Evolutionary conservation across 176 grass and related monocot species (phyloP).

Genomic region (Themeda triandra): DNA sequence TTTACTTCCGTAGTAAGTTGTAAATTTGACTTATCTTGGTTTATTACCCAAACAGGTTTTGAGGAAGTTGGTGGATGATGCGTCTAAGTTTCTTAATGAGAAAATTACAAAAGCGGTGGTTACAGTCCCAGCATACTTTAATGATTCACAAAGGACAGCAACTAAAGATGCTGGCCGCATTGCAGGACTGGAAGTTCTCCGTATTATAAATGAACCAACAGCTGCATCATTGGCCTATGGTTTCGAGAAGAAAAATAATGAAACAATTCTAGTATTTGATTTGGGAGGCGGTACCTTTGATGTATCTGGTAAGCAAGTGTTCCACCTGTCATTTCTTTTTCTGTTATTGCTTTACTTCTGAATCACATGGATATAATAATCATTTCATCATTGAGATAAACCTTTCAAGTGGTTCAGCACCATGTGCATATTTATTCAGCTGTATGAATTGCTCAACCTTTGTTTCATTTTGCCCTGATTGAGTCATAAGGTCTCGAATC

Average conservation of each 20-base stretch:
- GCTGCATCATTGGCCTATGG: constrained; percentile 97
- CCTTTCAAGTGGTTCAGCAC: background rate
- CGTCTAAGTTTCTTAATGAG: constrained; percentile 96
- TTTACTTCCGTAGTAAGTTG: background rate
- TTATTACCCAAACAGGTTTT: constrained; percentile 58
- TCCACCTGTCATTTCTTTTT: background rate
- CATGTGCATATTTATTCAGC: background rate
- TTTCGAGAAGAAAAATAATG: constrained; percentile 98
- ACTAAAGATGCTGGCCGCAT: constrained; percentile 99
- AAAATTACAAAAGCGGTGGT: constrained; percentile 99
- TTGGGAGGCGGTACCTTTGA: constrained; percentile 98
- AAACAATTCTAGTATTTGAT: constrained; percentile 97
- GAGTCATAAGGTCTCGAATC: background rate
- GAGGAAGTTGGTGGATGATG: constrained; percentile 94
- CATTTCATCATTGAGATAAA: background rate
- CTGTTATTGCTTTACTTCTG: background rate
- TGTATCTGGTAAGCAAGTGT: constrained; percentile 72
- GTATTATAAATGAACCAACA: constrained; percentile 99
- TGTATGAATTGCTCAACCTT: background rate
- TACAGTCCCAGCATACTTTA: constrained; percentile 97
- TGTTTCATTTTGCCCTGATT: background rate
- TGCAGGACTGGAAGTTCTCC: constrained; percentile 97
- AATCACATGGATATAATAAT: background rate
- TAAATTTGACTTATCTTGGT: background rate
- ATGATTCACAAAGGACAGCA: constrained; percentile 97